Conservation (phyloP, 2,329 filamentous ascomycete species). For the Alternaria sp. region DNA sequence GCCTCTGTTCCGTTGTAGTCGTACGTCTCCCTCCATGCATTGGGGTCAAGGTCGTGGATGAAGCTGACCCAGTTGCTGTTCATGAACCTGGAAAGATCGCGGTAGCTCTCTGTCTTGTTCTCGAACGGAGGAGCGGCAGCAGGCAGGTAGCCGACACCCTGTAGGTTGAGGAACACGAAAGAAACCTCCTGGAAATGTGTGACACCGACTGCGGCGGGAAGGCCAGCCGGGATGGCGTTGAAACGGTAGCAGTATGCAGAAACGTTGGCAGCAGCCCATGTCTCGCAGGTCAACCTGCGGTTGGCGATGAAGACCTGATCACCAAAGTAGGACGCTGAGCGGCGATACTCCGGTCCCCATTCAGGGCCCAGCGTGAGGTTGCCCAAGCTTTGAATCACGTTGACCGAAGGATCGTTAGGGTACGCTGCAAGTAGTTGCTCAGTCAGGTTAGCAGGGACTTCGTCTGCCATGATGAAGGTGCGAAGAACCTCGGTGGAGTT, state of each 20-base stretch:
- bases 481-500: conserved; percentile 63
- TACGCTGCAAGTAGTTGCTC: conserved; percentile 37
- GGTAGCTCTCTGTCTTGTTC: conserved; percentile 46
- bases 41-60: conserved; percentile 48
- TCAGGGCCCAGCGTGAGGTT: conserved; percentile 22
- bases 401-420: conserved; percentile 35
- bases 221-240: conserved; percentile 60
- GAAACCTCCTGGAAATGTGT: conserved; percentile 62
- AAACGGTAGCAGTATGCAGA: conserved; percentile 68
- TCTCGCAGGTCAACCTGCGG: conserved; percentile 60
- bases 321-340: conserved; percentile 58
- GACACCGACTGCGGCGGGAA: conserved; percentile 52
- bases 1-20: conserved; percentile 28
- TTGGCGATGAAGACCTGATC: conserved; percentile 64
- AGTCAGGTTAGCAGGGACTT: conserved; percentile 30
- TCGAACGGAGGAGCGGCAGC: conserved; percentile 39
- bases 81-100: conserved; percentile 52
- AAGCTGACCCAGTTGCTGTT: conserved; percentile 54
- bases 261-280: conserved; percentile 56
- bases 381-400: conserved; percentile 33
- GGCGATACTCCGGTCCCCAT: conserved; percentile 57
- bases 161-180: conserved; percentile 56
- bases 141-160: conserved; percentile 51
- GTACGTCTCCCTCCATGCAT: conserved; percentile 26
- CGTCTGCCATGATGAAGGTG: conserved; percentile 45